These are phyloP conservation scores for Rubroboletus pulcherrimus DNA, from an alignment of 768 basidiomycete species.

Conservation along the genomic window DNA sequence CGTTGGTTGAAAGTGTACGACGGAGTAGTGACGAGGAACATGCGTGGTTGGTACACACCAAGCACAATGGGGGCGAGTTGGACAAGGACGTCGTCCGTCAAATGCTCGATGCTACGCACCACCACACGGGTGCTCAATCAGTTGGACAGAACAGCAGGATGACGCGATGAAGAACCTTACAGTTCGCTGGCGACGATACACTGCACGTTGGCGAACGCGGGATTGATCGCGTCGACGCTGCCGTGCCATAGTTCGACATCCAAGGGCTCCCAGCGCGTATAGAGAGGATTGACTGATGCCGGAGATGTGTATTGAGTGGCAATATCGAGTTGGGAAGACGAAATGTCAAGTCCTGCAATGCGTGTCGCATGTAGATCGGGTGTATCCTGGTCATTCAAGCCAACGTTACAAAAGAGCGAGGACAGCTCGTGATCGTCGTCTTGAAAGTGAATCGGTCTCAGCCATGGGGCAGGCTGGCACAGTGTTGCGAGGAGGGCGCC, in stretches of 20 bases:
- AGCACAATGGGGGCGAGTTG: slow-evolving; percentile 69
- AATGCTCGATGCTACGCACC: slow-evolving; percentile 68
- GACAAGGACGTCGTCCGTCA: slow-evolving; percentile 53
- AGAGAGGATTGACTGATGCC: slow-evolving; percentile 29
- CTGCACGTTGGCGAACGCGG: slow-evolving; percentile 58
- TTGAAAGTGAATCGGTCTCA: slow-evolving; percentile 31
- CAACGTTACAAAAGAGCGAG: slow-evolving; percentile 21
- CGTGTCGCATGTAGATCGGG: slow-evolving; percentile 55
- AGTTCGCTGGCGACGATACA: slow-evolving; percentile 81
- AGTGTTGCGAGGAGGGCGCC: slow-evolving; percentile 69
- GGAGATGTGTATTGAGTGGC: slow-evolving; percentile 51
- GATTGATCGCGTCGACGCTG: slow-evolving; percentile 63
- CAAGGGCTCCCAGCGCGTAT: slow-evolving; percentile 65
- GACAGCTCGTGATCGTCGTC: slow-evolving; percentile 20
- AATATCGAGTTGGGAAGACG: slow-evolving; percentile 46
- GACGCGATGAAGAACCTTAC: slow-evolving; percentile 41
- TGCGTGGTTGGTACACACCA: slow-evolving; percentile 70
- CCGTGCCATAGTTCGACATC: slow-evolving; percentile 71
- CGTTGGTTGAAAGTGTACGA: slow-evolving; percentile 80
- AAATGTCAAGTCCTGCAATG: slow-evolving; percentile 70
- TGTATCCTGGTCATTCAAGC: slow-evolving; percentile 36
- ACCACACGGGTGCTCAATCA: slow-evolving; percentile 10
- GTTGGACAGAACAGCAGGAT: background rate
- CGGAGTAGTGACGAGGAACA: slow-evolving; percentile 80
- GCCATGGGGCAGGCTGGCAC: slow-evolving; percentile 72